Conservation (phyloP, 352 stramenopile species). For the Phytophthora pinifolia region DNA sequence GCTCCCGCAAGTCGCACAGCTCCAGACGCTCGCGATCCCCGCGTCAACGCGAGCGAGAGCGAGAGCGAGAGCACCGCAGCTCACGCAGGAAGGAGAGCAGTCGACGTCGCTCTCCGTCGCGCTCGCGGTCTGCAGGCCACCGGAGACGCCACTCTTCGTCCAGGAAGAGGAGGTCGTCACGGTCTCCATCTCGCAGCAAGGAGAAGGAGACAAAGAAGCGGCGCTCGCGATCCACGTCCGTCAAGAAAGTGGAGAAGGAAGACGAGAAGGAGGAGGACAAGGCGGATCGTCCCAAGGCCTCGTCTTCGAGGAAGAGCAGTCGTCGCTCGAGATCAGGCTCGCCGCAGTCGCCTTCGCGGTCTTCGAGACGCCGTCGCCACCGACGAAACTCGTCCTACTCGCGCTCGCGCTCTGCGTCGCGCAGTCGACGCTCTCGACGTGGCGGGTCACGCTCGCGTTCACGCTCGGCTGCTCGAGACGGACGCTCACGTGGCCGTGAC, state of each 20-base stretch:
- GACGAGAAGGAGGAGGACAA: slow-evolving; percentile 5
- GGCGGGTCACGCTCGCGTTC: slow-evolving; percentile 56
- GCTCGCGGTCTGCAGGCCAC: slow-evolving; percentile 27
- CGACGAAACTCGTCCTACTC: slow-evolving; percentile 46
- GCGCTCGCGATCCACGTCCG: slow-evolving; percentile 23
- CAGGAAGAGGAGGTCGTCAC: slow-evolving; percentile 27
- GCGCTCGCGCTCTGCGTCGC: slow-evolving; percentile 48
- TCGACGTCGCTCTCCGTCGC: slow-evolving; percentile 37
- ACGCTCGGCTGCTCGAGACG: slow-evolving; percentile 24
- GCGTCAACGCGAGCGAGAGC: slow-evolving; percentile 35
- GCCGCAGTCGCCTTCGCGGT: slow-evolving; percentile 48
- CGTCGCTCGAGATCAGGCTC: slow-evolving; percentile 59
- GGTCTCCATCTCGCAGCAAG: slow-evolving; percentile 20
- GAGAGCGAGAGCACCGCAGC: slow-evolving; percentile 37
- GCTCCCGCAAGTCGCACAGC: slow-evolving; percentile 16
- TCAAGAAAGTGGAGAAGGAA: slow-evolving; percentile 20
- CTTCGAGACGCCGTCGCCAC: slow-evolving; percentile 49
- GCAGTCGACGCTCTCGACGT: slow-evolving; percentile 38
- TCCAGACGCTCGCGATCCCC: slow-evolving; percentile 31
- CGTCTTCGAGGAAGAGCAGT: slow-evolving; percentile 44
- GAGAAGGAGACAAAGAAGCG: slow-evolving; percentile 22
- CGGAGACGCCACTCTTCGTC: slow-evolving; percentile 30
- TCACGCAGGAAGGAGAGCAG: slow-evolving; percentile 34
- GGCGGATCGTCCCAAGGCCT: slow-evolving; percentile 4
- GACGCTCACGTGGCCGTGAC: slow-evolving; percentile 30